Evolutionary conservation across 306 rosid species (phyloP).

Genomic region (Cucumis sativus): DNA sequence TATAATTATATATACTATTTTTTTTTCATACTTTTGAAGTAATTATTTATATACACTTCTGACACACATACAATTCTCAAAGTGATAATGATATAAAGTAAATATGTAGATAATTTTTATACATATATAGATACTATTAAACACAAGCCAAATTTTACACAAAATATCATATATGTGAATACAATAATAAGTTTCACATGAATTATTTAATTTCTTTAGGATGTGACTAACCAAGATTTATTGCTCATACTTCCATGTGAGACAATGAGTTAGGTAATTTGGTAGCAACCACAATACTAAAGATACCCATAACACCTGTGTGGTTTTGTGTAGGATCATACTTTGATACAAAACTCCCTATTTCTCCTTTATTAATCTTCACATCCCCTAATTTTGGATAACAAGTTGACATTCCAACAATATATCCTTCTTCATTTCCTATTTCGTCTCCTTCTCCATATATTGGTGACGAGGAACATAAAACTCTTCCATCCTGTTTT

Average conservation of each 20-base stretch:
- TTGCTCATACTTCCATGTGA: not conserved
- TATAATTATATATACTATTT: too few relatives aligned
- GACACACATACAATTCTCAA: too few relatives aligned
- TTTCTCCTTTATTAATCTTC: conserved; percentile 46
- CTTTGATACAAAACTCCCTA: conserved; percentile 29
- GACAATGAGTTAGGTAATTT: conserved; percentile 25
- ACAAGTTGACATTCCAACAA: conserved; percentile 82
- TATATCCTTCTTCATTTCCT: conserved; percentile 53
- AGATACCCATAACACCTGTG: conserved; percentile 71
- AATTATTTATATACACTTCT: too few relatives aligned
- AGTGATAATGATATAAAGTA: too few relatives aligned
- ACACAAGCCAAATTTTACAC: too few relatives aligned
- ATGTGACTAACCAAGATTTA: not conserved
- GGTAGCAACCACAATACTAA: conserved; percentile 55
- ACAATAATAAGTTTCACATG: not conserved
- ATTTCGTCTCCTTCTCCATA: conserved; percentile 58
- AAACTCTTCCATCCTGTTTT: conserved; percentile 50
- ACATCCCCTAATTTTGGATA: conserved; percentile 57
- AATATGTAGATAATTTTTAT: too few relatives aligned
- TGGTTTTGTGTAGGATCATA: conserved; percentile 32
- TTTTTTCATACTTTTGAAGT: too few relatives aligned
- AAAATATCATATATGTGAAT: too few relatives aligned
- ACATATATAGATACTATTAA: too few relatives aligned
- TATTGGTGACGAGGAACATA: conserved; percentile 59
- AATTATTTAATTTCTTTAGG: too few relatives aligned